Conservation (phyloP, 1,139 yeast genomes). For the Candida labiduridarum region DNA sequence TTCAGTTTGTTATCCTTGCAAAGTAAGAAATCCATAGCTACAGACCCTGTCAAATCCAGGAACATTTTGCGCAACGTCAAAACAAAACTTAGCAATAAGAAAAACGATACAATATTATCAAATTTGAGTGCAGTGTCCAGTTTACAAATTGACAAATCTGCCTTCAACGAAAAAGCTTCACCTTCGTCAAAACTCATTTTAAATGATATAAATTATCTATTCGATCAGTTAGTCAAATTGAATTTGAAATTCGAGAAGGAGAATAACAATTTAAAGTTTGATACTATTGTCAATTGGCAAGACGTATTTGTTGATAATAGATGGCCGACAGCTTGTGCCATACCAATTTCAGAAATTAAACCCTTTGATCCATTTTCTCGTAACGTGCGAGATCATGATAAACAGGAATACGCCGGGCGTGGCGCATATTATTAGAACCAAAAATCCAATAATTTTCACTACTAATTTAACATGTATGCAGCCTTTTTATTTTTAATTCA, state of each 20-base stretch:
- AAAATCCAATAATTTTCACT: too few relatives aligned
- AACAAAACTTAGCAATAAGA: conserved; percentile 28
- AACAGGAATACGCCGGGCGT: conserved; percentile 15
- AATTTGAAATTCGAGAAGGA: conserved; percentile 47
- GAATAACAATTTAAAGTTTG: conserved; percentile 44
- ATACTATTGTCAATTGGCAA: conserved; percentile 38
- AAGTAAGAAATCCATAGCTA: conserved; percentile 28
- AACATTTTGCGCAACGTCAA: conserved; percentile 22
- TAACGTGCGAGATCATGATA: neutral
- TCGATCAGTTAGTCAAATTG: conserved; percentile 41
- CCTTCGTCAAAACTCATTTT: conserved; percentile 34
- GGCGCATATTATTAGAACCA: conserved; percentile 16
- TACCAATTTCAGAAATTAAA: conserved; percentile 30
- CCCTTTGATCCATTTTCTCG: conserved; percentile 15
- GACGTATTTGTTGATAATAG: conserved; percentile 41
- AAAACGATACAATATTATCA: conserved; percentile 35
- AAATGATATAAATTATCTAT: conserved; percentile 40
- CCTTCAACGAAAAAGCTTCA: conserved; percentile 28
- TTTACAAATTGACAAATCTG: conserved; percentile 37
- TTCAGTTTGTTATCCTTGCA: conserved; percentile 43
- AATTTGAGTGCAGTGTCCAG: conserved; percentile 41
- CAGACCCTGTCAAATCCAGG: conserved; percentile 13
- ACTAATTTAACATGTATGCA: too few relatives aligned
- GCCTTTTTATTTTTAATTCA: too few relatives aligned
- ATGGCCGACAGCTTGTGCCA: conserved; percentile 48